phyloP scores from a whole-genome alignment of 352 stramenopile genomes.

The Paralagenidium karlingii region DNA sequence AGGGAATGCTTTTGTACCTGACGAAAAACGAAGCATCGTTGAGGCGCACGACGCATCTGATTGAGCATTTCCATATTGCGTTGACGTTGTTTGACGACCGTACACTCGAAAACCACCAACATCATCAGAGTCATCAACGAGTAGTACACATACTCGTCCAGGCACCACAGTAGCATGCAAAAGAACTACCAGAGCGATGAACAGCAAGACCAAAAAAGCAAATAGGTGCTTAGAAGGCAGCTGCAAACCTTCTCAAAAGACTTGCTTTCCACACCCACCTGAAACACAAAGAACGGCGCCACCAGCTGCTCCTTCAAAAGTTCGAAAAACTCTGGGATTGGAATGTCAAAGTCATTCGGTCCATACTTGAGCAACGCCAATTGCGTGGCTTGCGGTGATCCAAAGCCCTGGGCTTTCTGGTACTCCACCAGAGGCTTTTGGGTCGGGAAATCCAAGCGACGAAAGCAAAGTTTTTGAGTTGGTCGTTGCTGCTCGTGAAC shows the following conservation, averaged over 20 bases:
- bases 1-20: too few relatives aligned
- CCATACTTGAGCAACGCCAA: slow-evolving; percentile 22
- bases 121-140: slow-evolving; percentile 91
- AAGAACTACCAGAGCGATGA: too few relatives aligned
- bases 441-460: slow-evolving; percentile 31
- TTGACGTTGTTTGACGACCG: slow-evolving; percentile 84
- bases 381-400: slow-evolving; percentile 1
- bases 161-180: slow-evolving; percentile 91
- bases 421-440: slow-evolving; percentile 14
- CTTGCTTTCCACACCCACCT: slow-evolving; percentile 26
- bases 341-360: slow-evolving; percentile 80
- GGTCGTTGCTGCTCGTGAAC: slow-evolving; percentile 8
- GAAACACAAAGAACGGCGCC: slow-evolving; percentile 96
- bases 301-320: slow-evolving; percentile 89
- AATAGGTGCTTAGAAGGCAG: background rate
- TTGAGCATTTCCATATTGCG: slow-evolving; percentile 83
- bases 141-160: slow-evolving; percentile 98
- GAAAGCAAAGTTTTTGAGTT: slow-evolving; percentile 13
- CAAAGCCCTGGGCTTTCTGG: slow-evolving; percentile 8
- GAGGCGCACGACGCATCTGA: slow-evolving; percentile 51
- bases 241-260: background rate
- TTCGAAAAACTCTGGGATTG: slow-evolving; percentile 68
- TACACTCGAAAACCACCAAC: slow-evolving; percentile 92
- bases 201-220: too few relatives aligned
- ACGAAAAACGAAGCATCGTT: slow-evolving; percentile 77